These are phyloP conservation scores for Leishmania tropica DNA, from an alignment of 208 protist species.

Conservation along the genomic window DNA sequence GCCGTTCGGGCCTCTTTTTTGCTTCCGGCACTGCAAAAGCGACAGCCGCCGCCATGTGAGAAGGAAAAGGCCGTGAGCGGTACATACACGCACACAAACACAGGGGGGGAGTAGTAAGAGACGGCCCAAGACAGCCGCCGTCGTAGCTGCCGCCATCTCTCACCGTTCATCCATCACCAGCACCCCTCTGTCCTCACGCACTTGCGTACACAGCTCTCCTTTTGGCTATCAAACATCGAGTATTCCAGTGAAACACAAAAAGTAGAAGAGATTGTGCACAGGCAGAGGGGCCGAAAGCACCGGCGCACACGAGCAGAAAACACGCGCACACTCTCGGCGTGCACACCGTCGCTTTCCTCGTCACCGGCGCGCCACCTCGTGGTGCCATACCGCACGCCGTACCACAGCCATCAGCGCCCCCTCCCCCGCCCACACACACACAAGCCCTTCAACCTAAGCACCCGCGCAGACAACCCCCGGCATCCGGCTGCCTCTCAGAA, in stretches of 20 bases:
- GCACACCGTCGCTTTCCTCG: neutral
- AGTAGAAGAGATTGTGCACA: neutral
- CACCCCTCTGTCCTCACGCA: neutral
- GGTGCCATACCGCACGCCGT: neutral
- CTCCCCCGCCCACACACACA: no score
- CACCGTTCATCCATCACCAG: neutral
- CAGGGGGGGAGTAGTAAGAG: neutral
- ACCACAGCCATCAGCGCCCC: neutral
- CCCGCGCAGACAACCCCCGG: neutral
- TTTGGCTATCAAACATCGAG: conserved; percentile 4
- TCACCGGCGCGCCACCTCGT: neutral
- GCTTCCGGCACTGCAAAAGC: neutral
- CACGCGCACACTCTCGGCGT: neutral
- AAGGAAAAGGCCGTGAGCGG: neutral
- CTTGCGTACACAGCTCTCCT: neutral
- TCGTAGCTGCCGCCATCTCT: neutral
- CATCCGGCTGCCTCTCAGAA: neutral
- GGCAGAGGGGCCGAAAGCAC: neutral
- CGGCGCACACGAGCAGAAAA: neutral
- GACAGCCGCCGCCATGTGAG: neutral
- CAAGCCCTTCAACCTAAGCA: neutral
- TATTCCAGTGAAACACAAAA: conserved; percentile 5
- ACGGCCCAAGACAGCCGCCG: neutral
- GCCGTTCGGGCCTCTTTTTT: neutral
- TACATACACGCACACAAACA: neutral